Conservation (phyloP, 1,139 yeast genomes). For the Candida sojae region DNA sequence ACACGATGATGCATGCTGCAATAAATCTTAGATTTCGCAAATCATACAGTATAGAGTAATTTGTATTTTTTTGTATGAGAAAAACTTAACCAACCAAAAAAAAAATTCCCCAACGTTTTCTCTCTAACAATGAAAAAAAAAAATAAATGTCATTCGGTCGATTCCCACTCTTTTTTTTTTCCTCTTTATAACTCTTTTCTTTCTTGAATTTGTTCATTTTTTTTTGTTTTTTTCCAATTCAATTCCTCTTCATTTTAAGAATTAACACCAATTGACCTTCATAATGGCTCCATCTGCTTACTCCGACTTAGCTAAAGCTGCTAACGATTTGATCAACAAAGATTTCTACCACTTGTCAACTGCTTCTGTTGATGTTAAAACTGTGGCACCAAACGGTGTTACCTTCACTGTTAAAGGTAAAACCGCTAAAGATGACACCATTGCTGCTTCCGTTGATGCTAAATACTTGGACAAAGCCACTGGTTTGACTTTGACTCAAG, state of each 20-base stretch:
- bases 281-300: constrained; percentile 68
- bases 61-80: no score
- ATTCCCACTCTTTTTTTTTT: constrained; percentile 10
- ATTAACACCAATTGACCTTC: constrained; percentile 3
- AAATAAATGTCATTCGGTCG: constrained; percentile 3
- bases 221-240: background rate
- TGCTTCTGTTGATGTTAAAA: constrained; percentile 85
- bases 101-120: background rate
- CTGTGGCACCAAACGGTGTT: constrained; percentile 96
- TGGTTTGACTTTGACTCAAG: constrained; percentile 93
- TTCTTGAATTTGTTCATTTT: background rate
- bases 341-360: constrained; percentile 93
- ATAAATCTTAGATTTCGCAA: no score
- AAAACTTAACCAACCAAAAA: constrained; percentile 2
- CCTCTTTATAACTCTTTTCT: background rate
- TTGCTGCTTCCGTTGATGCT: constrained; percentile 89
- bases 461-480: constrained; percentile 92
- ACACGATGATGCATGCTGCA: background rate
- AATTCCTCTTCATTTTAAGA: background rate
- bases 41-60: no score
- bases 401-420: constrained; percentile 94
- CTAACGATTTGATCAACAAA: constrained; percentile 85
- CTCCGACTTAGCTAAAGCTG: constrained; percentile 86
- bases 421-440: constrained; percentile 78
- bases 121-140: background rate